These are phyloP conservation scores for Conticribra guillardii DNA, from an alignment of 108 stramenopile species.

Conservation along the genomic window DNA sequence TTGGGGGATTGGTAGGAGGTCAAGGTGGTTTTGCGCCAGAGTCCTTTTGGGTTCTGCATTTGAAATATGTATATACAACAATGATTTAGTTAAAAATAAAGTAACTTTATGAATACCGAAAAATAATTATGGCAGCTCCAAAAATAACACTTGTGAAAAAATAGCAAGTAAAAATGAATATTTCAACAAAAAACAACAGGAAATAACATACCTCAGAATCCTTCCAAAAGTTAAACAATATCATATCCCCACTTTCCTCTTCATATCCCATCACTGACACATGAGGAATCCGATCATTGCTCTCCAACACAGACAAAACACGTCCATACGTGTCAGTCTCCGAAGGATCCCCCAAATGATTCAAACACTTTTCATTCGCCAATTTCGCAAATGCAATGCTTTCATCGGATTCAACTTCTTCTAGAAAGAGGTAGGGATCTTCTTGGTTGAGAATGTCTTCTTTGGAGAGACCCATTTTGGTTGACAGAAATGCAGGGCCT, in stretches of 20 bases:
- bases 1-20: constrained; percentile 57
- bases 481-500: not conserved
- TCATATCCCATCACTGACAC: constrained; percentile 66
- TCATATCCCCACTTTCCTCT: constrained; percentile 50
- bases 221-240: constrained; percentile 83
- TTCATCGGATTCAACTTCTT: constrained; percentile 81
- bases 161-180: not conserved
- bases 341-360: constrained; percentile 71
- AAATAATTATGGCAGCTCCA: too few relatives aligned
- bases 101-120: too few relatives aligned
- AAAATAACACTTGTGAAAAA: too few relatives aligned
- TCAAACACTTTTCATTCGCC: constrained; percentile 78
- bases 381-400: constrained; percentile 71
- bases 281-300: constrained; percentile 80
- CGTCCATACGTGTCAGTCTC: constrained; percentile 61
- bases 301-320: constrained; percentile 67
- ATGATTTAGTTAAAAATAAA: too few relatives aligned
- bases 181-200: not conserved
- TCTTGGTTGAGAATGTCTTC: constrained; percentile 25
- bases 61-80: too few relatives aligned
- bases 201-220: constrained; percentile 50
- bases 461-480: constrained; percentile 1
- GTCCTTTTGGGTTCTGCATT: constrained; percentile 69
- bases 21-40: constrained; percentile 84
- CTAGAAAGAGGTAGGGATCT: constrained; percentile 82